Evolutionary conservation across 345 rosid genomes (phyloP).

Genomic region (Eucalyptus marginata): DNA sequence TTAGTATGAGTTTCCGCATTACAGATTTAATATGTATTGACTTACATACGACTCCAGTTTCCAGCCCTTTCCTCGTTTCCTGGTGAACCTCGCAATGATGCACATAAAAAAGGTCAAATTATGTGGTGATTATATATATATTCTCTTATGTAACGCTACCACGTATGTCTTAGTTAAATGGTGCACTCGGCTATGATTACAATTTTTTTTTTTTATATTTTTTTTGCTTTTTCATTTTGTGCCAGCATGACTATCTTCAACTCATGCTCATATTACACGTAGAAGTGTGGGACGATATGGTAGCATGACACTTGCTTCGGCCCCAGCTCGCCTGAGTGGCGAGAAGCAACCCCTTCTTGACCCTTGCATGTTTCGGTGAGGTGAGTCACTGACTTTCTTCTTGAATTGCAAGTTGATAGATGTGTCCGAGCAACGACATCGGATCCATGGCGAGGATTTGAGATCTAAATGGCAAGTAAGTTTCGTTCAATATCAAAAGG

Average conservation of each 20-base stretch:
- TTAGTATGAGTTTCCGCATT: too few relatives aligned
- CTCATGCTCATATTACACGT: background rate
- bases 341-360: too few relatives aligned
- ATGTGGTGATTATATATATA: background rate
- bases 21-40: too few relatives aligned
- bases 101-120: background rate
- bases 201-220: background rate
- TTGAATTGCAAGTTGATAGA: background rate
- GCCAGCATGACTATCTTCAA: background rate
- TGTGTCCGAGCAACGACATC: background rate
- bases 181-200: background rate
- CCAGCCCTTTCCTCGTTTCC: background rate
- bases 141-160: background rate
- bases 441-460: background rate
- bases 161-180: background rate
- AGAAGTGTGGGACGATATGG: background rate
- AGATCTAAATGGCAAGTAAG: fast-evolving
- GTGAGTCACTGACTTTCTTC: fast-evolving
- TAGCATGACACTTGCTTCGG: background rate
- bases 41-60: background rate
- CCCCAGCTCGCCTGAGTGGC: background rate
- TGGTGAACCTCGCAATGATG: background rate
- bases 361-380: background rate
- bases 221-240: background rate
- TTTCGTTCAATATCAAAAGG: background rate